Base-by-base conservation (phyloP, 2,329 filamentous ascomycete species). In the Talaromyces funiculosus region DNA sequence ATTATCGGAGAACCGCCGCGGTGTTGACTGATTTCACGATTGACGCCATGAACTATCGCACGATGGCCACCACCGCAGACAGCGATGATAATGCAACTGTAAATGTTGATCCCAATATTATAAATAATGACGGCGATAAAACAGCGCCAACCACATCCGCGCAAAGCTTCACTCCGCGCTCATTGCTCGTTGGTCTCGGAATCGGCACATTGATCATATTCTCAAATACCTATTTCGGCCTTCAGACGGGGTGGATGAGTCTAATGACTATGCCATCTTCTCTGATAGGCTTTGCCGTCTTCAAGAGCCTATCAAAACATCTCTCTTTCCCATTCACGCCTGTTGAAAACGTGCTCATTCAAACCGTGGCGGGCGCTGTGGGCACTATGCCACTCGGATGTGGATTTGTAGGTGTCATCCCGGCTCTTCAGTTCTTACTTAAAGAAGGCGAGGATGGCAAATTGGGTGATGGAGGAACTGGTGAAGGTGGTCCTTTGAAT, bases 151-250 rank as follows among this genome's bases (percentile, higher is more conserved):
- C 53, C 31, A 71, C 70, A 31, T 72, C 73, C 35, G 65, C 73
- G 18, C 74, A 76, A 63, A 92, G 91, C 77, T 97, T 99, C 77
- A 97, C 94, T 0, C 61, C 88, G 26, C 88, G 94, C 60, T 91
- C 91, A 55, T 82, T 97, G 40, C 71, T 86, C 4, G 90, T 90
- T 29, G 94, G 94, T 16, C 80, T 96, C 5, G 78, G 84, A 3
- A 94, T 99, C 64, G 94, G 94, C 42, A 85, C 94, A 4, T 81
- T 97, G 59, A 96, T 97, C 69, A 94, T 90, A 71, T 96, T 96
- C 73, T 95, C 90, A 57, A 99, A 99, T 72, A 97, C 95, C 81
- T 99, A 97, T 75, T 99, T 99, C 73, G 94, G 94, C n/a, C 81
- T 99, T 33, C 94, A 97, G 77, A 95, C 90, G 29, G 87, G 87